Evolutionary conservation across 2,329 filamentous ascomycete species (phyloP), one percentile per base, ranked within the genome.

Genomic region (Fusarium miscanthi): DNA sequence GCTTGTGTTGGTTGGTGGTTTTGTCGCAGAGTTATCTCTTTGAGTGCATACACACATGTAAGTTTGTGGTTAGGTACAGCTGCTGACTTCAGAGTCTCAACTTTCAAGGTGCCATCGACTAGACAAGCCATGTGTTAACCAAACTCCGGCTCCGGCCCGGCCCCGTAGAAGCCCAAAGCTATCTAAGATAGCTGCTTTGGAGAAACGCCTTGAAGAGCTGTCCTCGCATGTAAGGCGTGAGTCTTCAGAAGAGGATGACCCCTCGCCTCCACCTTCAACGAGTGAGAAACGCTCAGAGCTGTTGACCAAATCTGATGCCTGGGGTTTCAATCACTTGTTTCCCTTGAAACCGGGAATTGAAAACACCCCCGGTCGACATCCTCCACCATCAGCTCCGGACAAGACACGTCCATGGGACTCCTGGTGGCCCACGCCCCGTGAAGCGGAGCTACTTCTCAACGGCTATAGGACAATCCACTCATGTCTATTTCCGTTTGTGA

Each of bases 101-200:
- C 41, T 38, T 57, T 56, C 58, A 59, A 87, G 85, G 76, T 87
- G 86, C 63, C 79, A 86, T 66, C 84, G 86, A 17, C 81, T 87
- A 8, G 78, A 80, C 60, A 87, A 87, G 72, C 74, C 82, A 57
- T 87, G 86, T 77, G 78, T 83, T 43, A 82, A 81, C 9, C 85
- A 87, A 68, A 84, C 79, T 43, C 85, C 86, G 51, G 85, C 85
- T 19, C 84, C 85, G 56, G 83, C 85, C 6, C 82, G 85, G 48
- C 80, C 82, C 56, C 85, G 85, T 74, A 87, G 84, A 76, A 80
- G 81, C 25, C 81, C 82, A 45, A 86, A 85, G 77, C 80, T 85
- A 21, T 87, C 84, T 23, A 80, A 85, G 51, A 85, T 87, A 43
- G 83, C 85, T 23, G 85, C 87, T 77, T 81, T 87, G 16, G 86